phyloP scores from a whole-genome alignment of 805 yeast species.

The Ogataea pini region DNA sequence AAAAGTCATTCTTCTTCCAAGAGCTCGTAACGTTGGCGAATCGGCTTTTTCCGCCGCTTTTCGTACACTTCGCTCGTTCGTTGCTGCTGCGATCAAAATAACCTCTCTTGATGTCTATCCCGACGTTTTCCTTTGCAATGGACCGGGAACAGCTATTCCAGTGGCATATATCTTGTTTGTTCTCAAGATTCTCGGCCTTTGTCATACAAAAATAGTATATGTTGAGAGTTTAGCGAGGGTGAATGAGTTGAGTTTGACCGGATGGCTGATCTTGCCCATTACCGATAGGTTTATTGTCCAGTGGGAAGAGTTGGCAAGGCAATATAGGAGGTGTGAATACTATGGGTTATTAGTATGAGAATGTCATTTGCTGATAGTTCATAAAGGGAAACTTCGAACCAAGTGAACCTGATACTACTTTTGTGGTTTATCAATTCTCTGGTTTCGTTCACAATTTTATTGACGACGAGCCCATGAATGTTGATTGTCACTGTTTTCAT shows the following conservation, averaged over 20 bases:
- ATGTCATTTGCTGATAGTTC: no score
- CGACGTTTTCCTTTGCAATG: slow-evolving; percentile 52
- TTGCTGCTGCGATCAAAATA: slow-evolving; percentile 21
- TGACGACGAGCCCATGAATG: no score
- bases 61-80: slow-evolving; percentile 37
- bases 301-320: slow-evolving; percentile 65
- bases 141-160: slow-evolving; percentile 83
- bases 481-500: no score
- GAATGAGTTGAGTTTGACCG: slow-evolving; percentile 70
- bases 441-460: no score
- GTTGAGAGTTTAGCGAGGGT: slow-evolving; percentile 89
- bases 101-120: slow-evolving; percentile 22
- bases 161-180: slow-evolving; percentile 58
- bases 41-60: slow-evolving; percentile 31
- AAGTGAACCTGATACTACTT: no score
- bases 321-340: slow-evolving; percentile 65
- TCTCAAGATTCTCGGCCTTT: slow-evolving; percentile 48
- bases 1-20: slow-evolving; percentile 30
- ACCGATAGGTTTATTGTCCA: slow-evolving; percentile 84
- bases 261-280: slow-evolving; percentile 67
- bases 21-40: slow-evolving; percentile 43
- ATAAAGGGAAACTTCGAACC: no score
- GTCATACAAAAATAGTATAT: slow-evolving; percentile 64
- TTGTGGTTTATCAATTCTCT: no score
- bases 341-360: slow-evolving; percentile 71